These are phyloP conservation scores for Alternaria incomplexa DNA, from an alignment of 2,329 filamentous ascomycete species.

Conservation along the genomic window DNA sequence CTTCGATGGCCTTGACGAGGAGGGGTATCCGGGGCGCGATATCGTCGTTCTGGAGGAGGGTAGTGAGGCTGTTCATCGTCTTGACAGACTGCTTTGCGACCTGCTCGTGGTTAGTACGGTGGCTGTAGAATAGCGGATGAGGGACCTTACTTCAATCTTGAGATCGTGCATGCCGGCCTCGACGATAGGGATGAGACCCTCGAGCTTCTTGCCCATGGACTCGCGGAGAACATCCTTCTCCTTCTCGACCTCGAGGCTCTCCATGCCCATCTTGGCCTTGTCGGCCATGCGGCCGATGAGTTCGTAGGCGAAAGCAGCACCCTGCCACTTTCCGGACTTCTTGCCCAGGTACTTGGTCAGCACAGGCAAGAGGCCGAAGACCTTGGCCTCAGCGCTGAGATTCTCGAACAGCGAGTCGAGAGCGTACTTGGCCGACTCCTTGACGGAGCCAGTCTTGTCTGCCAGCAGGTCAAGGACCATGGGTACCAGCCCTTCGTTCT, in stretches of 20 bases:
- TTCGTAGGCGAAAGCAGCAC: slow-evolving; percentile 83
- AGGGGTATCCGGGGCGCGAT: slow-evolving; percentile 90
- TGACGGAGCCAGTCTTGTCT: slow-evolving; percentile 88
- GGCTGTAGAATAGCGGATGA: slow-evolving; percentile 48
- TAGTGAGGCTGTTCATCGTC: slow-evolving; percentile 90
- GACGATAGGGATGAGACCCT: slow-evolving; percentile 86
- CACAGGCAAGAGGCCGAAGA: slow-evolving; percentile 79
- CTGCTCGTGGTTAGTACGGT: slow-evolving; percentile 31
- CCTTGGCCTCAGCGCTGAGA: slow-evolving; percentile 80
- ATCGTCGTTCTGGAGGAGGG: slow-evolving; percentile 94
- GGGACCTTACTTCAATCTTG: slow-evolving; percentile 68
- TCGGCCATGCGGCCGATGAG: slow-evolving; percentile 92
- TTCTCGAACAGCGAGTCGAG: slow-evolving; percentile 85
- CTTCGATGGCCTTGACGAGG: slow-evolving; percentile 92
- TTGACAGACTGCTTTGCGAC: slow-evolving; percentile 83
- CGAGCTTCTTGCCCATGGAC: slow-evolving; percentile 86
- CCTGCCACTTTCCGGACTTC: slow-evolving; percentile 95
- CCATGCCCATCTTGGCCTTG: slow-evolving; percentile 86
- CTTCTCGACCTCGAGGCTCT: slow-evolving; percentile 81
- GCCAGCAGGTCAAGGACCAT: slow-evolving; percentile 82
- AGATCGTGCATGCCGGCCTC: slow-evolving; percentile 96
- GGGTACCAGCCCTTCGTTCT: slow-evolving; percentile 75
- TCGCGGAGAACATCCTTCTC: slow-evolving; percentile 91
- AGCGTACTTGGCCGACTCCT: slow-evolving; percentile 91
- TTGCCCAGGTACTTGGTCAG: slow-evolving; percentile 79